Conservation (phyloP, 148 eudicot species). For the Chenopodium berlandieri region DNA sequence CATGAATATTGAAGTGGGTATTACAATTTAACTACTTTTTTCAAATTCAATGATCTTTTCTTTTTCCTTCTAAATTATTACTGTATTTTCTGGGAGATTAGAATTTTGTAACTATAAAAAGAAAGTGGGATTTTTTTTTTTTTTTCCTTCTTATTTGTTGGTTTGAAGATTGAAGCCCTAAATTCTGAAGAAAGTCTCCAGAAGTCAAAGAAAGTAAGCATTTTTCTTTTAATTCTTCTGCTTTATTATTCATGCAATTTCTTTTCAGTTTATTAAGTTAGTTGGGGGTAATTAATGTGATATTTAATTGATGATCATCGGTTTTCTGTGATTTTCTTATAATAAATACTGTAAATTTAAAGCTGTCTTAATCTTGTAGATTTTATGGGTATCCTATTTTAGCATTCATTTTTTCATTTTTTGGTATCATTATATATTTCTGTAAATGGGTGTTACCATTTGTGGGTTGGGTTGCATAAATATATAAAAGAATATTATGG, state of each 20-base stretch:
- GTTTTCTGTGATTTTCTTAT: not conserved
- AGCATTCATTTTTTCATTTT: not conserved
- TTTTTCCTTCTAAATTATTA: too few species aligned
- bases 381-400: not conserved
- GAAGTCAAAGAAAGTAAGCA: constrained; percentile 9
- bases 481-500: not conserved
- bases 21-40: too few species aligned
- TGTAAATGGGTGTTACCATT: not conserved
- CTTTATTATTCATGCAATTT: not conserved
- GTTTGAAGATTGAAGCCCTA: constrained; percentile 1
- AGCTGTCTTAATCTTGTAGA: not conserved
- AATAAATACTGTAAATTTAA: not conserved
- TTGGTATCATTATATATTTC: not conserved
- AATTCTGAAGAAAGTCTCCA: not conserved
- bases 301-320: not conserved
- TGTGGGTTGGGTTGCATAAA: not conserved
- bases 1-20: too few species aligned
- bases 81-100: too few species aligned
- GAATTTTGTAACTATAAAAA: too few species aligned
- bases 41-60: too few species aligned
- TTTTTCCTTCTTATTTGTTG: not conserved
- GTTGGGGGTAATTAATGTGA: not conserved
- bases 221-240: not conserved
- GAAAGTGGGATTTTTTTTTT: not conserved
- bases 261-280: not conserved